These are phyloP conservation scores for Pseudocercospora fijiensis DNA, from an alignment of 2,329 filamentous ascomycete genomes.

Conservation along the genomic window DNA sequence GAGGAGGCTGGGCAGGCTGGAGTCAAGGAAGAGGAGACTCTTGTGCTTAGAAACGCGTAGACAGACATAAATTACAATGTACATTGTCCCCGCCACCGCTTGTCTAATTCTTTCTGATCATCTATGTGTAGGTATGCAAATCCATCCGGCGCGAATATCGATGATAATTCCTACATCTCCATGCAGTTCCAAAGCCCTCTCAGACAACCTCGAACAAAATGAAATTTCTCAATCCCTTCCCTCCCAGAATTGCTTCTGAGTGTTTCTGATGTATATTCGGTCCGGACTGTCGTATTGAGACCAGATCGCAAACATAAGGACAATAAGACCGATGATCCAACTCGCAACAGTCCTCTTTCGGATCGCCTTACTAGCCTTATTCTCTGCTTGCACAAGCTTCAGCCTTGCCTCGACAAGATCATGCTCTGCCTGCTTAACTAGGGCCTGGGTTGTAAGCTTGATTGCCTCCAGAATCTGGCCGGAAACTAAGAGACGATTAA, in stretches of 20 bases:
- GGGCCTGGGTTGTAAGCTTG: not conserved
- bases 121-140: not conserved
- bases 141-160: not conserved
- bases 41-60: not conserved
- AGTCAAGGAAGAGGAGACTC: not conserved
- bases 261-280: not conserved
- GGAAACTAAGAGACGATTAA: not conserved
- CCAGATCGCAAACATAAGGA: not conserved
- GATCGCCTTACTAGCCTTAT: not conserved
- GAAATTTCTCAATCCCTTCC: not conserved
- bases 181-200: not conserved
- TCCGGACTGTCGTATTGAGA: not conserved
- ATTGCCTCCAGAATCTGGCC: not conserved
- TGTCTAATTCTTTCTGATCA: not conserved
- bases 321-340: not conserved
- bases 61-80: not conserved
- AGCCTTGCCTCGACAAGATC: not conserved
- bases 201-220: not conserved
- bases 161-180: not conserved
- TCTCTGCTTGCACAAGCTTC: not conserved
- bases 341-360: not conserved
- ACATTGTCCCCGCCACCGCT: not conserved
- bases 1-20: not conserved
- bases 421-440: not conserved
- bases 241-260: not conserved